Percentiles rank a stretch among this genome's conserved stretches.
phyloP scores from a whole-genome alignment of 768 basidiomycete species.

The Lyophyllum atratum region DNA sequence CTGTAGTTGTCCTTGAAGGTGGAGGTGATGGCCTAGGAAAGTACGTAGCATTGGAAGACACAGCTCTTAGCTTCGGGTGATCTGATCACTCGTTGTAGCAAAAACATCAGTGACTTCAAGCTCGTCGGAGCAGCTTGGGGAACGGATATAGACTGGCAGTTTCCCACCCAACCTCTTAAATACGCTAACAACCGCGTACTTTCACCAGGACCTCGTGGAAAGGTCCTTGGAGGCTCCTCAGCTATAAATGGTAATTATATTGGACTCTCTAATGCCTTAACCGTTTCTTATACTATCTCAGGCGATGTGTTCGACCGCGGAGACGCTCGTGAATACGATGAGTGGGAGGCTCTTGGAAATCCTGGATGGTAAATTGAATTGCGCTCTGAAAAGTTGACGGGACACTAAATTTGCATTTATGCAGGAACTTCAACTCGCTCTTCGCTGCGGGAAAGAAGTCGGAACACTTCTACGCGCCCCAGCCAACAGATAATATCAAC shows the following conservation, averaged over 20 bases:
- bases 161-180: not conserved
- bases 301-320: not conserved
- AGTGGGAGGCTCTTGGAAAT: too few relatives aligned
- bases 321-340: too few relatives aligned
- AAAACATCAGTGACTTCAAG: not conserved
- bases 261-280: not conserved
- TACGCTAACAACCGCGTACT: not conserved
- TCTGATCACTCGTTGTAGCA: not conserved
- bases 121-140: not conserved
- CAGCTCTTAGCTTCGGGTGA: not conserved
- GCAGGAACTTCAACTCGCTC: slow-evolving; percentile 1
- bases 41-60: not conserved
- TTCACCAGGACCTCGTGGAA: not conserved
- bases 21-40: not conserved
- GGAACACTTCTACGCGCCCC: not conserved
- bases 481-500: not conserved
- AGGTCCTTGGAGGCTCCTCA: not conserved
- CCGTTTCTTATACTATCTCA: not conserved
- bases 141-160: not conserved
- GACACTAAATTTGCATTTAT: not conserved
- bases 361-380: not conserved
- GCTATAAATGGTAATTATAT: not conserved
- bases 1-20: not conserved
- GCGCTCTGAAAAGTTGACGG: not conserved
- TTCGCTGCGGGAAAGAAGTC: not conserved